Evolutionary conservation across 2,329 filamentous ascomycete species (phyloP).

Genomic region (Ambrosiella xylebori): DNA sequence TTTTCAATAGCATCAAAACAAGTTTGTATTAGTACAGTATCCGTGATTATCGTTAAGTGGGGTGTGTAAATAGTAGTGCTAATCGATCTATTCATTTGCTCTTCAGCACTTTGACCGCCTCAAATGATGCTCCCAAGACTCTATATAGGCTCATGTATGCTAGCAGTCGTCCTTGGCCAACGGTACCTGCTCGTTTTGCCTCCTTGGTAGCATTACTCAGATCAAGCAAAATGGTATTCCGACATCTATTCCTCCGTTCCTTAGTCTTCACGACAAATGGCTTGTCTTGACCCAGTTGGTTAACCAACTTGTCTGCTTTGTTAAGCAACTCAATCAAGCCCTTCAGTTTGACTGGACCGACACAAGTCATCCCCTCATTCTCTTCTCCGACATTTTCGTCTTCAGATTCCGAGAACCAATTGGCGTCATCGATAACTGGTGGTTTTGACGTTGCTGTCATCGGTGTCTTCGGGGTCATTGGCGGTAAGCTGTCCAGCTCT

Average conservation of each 20-base stretch:
- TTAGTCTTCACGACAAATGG: constrained; percentile 35
- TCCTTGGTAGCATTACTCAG: constrained; percentile 32
- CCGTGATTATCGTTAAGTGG: constrained; percentile 5
- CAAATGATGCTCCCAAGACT: constrained; percentile 32
- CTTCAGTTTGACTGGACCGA: constrained; percentile 19
- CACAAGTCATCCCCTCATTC: constrained; percentile 22
- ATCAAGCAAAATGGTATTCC: constrained; percentile 40
- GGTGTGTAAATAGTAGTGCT: constrained; percentile 5
- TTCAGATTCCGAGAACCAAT: constrained; percentile 19
- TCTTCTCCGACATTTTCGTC: constrained; percentile 18
- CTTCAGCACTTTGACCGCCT: constrained; percentile 31
- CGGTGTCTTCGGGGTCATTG: constrained; percentile 15
- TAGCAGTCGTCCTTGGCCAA: constrained; percentile 30
- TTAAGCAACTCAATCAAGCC: constrained; percentile 26
- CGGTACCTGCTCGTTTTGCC: constrained; percentile 25
- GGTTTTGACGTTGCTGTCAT: constrained; percentile 15
- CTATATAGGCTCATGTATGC: constrained; percentile 36
- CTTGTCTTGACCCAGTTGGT: constrained; percentile 29
- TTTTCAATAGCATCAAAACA: background rate
- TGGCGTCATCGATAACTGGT: constrained; percentile 12
- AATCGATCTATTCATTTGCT: constrained; percentile 10
- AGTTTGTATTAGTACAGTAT: background rate
- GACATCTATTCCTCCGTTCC: constrained; percentile 34
- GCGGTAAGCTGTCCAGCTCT: constrained; percentile 29
- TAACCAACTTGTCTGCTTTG: constrained; percentile 29